A percentile compares a stretch with the other conserved stretches of the same genome.
phyloP scores from a whole-genome alignment of 1,139 yeast genomes.

The Magnusiomyces paraingens region DNA sequence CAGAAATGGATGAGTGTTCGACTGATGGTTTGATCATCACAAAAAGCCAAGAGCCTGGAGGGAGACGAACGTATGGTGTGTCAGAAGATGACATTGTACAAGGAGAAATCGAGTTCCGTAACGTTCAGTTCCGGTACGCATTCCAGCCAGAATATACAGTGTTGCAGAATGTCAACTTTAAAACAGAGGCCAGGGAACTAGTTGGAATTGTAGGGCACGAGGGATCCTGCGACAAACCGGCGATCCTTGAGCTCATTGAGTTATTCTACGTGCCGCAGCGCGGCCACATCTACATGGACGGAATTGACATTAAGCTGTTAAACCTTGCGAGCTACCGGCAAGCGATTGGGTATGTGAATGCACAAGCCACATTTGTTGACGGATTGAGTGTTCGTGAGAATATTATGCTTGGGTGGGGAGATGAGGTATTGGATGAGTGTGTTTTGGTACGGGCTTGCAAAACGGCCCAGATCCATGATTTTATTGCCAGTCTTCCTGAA shows the following conservation, averaged over 20 bases:
- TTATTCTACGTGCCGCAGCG: conserved; percentile 69
- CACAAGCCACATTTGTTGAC: conserved; percentile 8
- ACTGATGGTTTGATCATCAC: conserved; percentile 43
- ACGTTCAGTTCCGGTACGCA: conserved; percentile 73
- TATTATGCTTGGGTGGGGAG: conserved; percentile 50
- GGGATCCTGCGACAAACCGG: conserved; percentile 86
- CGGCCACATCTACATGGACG: conserved; percentile 68
- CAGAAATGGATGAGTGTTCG: conserved; percentile 49
- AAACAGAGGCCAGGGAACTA: conserved; percentile 70
- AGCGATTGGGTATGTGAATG: conserved; percentile 35
- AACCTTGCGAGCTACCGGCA: conserved; percentile 67
- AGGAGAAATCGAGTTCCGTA: conserved; percentile 56
- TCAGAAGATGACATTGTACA: conserved; percentile 29
- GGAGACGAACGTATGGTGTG: conserved; percentile 7
- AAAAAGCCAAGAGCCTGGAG: neutral
- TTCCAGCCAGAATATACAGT: conserved; percentile 70
- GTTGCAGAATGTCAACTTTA: conserved; percentile 58
- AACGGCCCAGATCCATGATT: conserved; percentile 75
- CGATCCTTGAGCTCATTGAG: conserved; percentile 71
- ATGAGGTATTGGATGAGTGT: conserved; percentile 47
- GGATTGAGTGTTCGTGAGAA: conserved; percentile 73
- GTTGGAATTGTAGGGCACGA: conserved; percentile 89
- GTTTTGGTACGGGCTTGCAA: conserved; percentile 55
- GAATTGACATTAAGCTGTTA: conserved; percentile 57
- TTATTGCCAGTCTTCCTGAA: conserved; percentile 69